Conservation (phyloP, 2,329 filamentous ascomycete genomes). For the Coniochaeta sp. region DNA sequence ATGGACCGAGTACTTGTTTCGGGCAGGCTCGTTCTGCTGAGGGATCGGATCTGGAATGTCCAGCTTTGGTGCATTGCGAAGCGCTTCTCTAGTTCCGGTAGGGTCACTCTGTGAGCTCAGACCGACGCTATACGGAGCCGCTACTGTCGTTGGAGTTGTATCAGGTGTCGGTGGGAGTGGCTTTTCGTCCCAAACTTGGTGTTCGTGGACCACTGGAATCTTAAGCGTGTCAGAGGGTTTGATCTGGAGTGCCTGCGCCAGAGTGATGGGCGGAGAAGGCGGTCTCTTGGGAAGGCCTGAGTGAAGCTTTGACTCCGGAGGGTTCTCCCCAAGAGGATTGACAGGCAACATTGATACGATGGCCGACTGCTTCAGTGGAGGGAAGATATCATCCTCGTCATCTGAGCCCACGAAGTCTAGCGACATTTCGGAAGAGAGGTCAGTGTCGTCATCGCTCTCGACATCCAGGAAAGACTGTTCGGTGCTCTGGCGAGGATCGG, state of each 20-base stretch:
- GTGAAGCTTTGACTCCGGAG: slow-evolving; percentile 17
- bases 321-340: slow-evolving; percentile 24
- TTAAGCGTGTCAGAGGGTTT: slow-evolving; percentile 26
- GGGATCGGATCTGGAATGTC: slow-evolving; percentile 15
- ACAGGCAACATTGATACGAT: slow-evolving; percentile 26
- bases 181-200: slow-evolving; percentile 35
- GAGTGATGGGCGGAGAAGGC: slow-evolving; percentile 39
- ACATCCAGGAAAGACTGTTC: slow-evolving; percentile 39
- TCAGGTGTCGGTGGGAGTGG: slow-evolving; percentile 43
- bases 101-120: slow-evolving; percentile 22
- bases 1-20: slow-evolving; percentile 46
- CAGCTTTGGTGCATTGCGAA: slow-evolving; percentile 25
- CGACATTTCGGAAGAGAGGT: slow-evolving; percentile 58
- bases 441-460: slow-evolving; percentile 42
- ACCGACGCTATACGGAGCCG: slow-evolving; percentile 22
- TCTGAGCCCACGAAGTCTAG: slow-evolving; percentile 34
- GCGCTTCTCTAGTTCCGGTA: slow-evolving; percentile 25
- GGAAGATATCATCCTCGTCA: slow-evolving; percentile 14
- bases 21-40: slow-evolving; percentile 11
- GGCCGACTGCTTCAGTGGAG: slow-evolving; percentile 20
- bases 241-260: slow-evolving; percentile 38
- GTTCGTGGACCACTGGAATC: slow-evolving; percentile 29
- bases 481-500: slow-evolving; percentile 15
- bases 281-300: slow-evolving; percentile 19
- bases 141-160: slow-evolving; percentile 34